phyloP scores from a whole-genome alignment of 2,329 filamentous ascomycete species.

The Trichophyton schoenleinii region DNA sequence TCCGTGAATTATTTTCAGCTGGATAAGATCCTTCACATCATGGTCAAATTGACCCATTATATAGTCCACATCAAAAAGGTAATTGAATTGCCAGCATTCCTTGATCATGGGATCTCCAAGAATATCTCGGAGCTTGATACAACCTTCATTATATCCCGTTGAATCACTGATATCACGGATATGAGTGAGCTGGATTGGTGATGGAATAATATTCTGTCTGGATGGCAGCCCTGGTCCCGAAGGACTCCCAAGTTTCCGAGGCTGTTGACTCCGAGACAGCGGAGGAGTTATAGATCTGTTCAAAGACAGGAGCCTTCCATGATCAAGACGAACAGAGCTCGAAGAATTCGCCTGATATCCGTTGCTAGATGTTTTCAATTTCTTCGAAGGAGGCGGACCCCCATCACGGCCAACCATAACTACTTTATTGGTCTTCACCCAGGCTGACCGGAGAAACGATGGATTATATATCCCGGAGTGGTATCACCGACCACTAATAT shows the following conservation, averaged over 20 bases:
- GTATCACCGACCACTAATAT: neutral
- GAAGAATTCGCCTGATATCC: neutral
- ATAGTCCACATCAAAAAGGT: constrained; percentile 46
- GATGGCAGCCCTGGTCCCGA: neutral
- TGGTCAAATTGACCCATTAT: constrained; percentile 47
- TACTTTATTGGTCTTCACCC: neutral
- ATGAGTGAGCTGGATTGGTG: constrained; percentile 59
- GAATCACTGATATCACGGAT: constrained; percentile 50
- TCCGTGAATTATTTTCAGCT: constrained; percentile 50
- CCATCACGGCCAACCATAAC: neutral
- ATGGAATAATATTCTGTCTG: constrained; percentile 31
- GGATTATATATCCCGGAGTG: neutral
- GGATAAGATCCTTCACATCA: constrained; percentile 41
- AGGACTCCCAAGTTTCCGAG: neutral
- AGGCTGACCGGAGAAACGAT: neutral
- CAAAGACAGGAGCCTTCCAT: constrained; percentile 17
- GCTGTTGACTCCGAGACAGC: constrained; percentile 8
- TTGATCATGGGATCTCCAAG: constrained; percentile 62
- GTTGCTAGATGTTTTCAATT: constrained; percentile 10
- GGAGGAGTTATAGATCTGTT: constrained; percentile 23
- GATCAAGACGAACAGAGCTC: neutral
- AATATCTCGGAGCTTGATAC: constrained; percentile 54
- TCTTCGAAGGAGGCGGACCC: constrained; percentile 9
- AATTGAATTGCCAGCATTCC: constrained; percentile 48
- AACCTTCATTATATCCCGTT: constrained; percentile 48